Evolutionary conservation across 1,139 yeast genomes (phyloP), one percentile per base, ranked within the genome.

Genomic region (Scheffersomyces illinoinensis): DNA sequence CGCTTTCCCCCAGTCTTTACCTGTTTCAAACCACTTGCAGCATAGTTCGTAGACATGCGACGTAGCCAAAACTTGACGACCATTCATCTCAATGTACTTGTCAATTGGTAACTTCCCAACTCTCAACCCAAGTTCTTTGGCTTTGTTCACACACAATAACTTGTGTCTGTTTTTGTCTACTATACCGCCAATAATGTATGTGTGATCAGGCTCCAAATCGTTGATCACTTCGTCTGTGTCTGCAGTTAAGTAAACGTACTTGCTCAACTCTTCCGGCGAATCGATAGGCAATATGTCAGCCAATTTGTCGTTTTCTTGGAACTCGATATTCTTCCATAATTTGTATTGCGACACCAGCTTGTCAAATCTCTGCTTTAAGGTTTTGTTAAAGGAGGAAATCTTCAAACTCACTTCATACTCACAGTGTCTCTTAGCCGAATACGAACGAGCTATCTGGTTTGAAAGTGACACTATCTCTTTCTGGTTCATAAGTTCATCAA

Each of bases 101-200:
- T 89, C 97, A 61, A 95, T 92, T 3, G 99, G 99, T 59, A 95
- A 81, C 67, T 91, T 83, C 23, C 88, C 95, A 4, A 96, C 91
- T 53, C 79, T 74, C 23, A 95, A 80, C 0, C 93, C 93, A 66
- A 91, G 77, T 61, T 81, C 76, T 64, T 86, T 82, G 0, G 99
- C 99, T 72, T 93, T 95, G 64, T 90, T 83, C 58, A 86, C 82
- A 73, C 99, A 95, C 55, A 95, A 75, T 62, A 82, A 81, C 74
- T 93, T 93, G 77, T 95, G 90, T 65, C 98, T 84, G 63, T 96
- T 96, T 73, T 93, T 95, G 73, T 95, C 99, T 8, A 95, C 98
- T 57, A 95, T 93, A 0, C 99, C 99, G 10, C 99, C 99, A 57
- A 95, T 87, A 54, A 93, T 85, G 67, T 95, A 95, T 0, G 96